Evolutionary conservation across 805 yeast genomes (phyloP).

Genomic region (Saturnispora saitoi): DNA sequence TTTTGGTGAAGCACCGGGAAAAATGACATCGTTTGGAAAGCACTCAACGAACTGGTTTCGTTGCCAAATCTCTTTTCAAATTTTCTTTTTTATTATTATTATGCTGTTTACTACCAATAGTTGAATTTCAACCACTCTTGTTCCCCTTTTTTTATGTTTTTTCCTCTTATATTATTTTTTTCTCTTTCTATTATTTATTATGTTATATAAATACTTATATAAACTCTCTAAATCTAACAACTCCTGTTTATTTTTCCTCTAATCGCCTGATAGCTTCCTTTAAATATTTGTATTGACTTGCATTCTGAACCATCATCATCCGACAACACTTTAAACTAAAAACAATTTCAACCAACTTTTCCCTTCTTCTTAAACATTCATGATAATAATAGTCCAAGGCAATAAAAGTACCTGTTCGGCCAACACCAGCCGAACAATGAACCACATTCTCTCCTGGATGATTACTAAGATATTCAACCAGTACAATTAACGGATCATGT

Average conservation of each 20-base stretch:
- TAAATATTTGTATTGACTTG: slow-evolving; percentile 41
- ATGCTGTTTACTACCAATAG: too few species aligned
- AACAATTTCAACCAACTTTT: slow-evolving; percentile 35
- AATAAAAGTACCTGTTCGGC: slow-evolving; percentile 47
- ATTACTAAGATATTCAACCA: not conserved
- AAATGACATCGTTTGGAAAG: too few species aligned
- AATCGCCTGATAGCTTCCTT: slow-evolving; percentile 29
- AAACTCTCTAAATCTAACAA: not conserved
- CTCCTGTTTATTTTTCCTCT: slow-evolving; percentile 11
- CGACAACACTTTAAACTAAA: slow-evolving; percentile 39
- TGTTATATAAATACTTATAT: too few species aligned
- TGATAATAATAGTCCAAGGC: slow-evolving; percentile 34
- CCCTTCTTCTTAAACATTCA: slow-evolving; percentile 11
- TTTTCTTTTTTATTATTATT: too few species aligned
- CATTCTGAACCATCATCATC: slow-evolving; percentile 47
- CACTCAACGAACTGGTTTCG: too few species aligned
- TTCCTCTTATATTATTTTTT: too few species aligned
- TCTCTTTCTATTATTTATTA: too few species aligned
- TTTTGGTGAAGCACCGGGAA: too few species aligned
- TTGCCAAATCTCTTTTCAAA: too few species aligned
- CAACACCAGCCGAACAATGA: slow-evolving; percentile 57
- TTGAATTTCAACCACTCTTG: too few species aligned
- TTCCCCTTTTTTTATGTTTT: too few species aligned
- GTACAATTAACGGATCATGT: slow-evolving; percentile 1
- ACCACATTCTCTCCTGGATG: slow-evolving; percentile 26